Conservation (phyloP, 1,139 yeast genomes). For the Magnusiomyces ingens region DNA sequence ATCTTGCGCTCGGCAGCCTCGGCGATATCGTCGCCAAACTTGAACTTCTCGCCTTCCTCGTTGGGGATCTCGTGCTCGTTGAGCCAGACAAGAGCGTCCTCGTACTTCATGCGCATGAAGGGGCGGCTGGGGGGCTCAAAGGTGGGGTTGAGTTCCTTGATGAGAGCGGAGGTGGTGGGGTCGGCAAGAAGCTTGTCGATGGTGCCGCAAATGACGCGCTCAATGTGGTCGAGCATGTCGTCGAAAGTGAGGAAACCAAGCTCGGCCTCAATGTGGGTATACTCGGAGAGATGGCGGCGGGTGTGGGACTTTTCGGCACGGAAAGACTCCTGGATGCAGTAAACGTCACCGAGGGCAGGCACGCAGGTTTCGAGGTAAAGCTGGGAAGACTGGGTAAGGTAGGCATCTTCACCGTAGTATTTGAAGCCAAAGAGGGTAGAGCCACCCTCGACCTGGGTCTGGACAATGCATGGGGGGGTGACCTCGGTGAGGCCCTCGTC, state of each 20-base stretch:
- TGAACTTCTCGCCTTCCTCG: slow-evolving; percentile 88
- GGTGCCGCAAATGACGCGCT: slow-evolving; percentile 61
- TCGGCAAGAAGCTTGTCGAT: slow-evolving; percentile 77
- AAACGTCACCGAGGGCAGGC: slow-evolving; percentile 95
- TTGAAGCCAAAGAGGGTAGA: slow-evolving; percentile 88
- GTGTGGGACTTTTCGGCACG: slow-evolving; percentile 99
- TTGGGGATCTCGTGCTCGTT: slow-evolving; percentile 89
- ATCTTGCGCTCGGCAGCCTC: slow-evolving; percentile 99
- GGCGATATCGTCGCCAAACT: slow-evolving; percentile 97
- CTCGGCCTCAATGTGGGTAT: slow-evolving; percentile 95
- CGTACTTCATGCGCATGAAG: slow-evolving; percentile 85
- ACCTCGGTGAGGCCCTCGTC: slow-evolving; percentile 83
- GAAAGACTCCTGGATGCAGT: slow-evolving; percentile 96
- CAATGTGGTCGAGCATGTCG: slow-evolving; percentile 79
- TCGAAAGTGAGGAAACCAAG: slow-evolving; percentile 81
- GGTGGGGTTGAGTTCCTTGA: slow-evolving; percentile 86
- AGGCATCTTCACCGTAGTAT: slow-evolving; percentile 97
- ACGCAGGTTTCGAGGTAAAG: slow-evolving; percentile 93
- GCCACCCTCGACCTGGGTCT: slow-evolving; percentile 99
- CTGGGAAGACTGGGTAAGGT: slow-evolving; percentile 94
- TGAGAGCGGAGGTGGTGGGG: slow-evolving; percentile 84
- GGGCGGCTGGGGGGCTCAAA: slow-evolving; percentile 79
- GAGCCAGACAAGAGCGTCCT: slow-evolving; percentile 90
- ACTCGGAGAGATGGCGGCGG: slow-evolving; percentile 95
- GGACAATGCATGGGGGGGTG: slow-evolving; percentile 99